Conservation (phyloP, 1,284 basidiomycete species). For the Tylopilus microsporus region DNA sequence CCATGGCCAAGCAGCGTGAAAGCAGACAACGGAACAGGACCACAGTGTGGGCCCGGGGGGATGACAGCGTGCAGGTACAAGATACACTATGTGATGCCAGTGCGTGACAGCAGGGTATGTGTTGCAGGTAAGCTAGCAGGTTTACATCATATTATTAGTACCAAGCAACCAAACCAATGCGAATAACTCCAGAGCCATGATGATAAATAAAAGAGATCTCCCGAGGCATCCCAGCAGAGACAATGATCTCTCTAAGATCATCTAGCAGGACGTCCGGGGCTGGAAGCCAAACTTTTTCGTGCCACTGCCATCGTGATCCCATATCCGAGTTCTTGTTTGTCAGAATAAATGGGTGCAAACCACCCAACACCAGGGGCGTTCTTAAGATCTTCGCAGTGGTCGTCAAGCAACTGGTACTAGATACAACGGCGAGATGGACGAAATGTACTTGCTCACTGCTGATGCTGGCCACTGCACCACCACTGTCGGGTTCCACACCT, state of each 20-base stretch:
- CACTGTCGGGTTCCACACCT: slow-evolving; percentile 56
- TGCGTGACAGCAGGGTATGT: no score
- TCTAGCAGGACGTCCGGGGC: slow-evolving; percentile 44
- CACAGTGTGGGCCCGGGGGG: no score
- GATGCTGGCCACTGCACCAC: slow-evolving; percentile 50
- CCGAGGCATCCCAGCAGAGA: neutral
- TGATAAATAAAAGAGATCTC: neutral
- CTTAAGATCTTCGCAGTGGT: slow-evolving; percentile 59
- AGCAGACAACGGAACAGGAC: no score
- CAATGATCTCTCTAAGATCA: neutral
- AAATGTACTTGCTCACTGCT: slow-evolving; percentile 49
- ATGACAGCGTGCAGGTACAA: no score
- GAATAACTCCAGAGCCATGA: neutral
- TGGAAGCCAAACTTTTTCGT: slow-evolving; percentile 53
- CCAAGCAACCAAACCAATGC: slow-evolving; percentile 2
- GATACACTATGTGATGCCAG: no score
- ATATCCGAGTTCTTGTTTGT: slow-evolving; percentile 61
- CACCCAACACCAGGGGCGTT: slow-evolving; percentile 59
- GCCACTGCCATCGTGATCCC: slow-evolving; percentile 50
- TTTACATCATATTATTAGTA: no score
- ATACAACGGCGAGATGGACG: neutral
- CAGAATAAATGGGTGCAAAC: slow-evolving; percentile 75
- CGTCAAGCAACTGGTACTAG: slow-evolving; percentile 64
- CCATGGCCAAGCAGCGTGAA: no score
- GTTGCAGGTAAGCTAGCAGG: no score